Evolutionary conservation across 2,329 filamentous ascomycete genomes (phyloP), one percentile per base, ranked within the genome.

Genomic region (Pezicula radicicola): DNA sequence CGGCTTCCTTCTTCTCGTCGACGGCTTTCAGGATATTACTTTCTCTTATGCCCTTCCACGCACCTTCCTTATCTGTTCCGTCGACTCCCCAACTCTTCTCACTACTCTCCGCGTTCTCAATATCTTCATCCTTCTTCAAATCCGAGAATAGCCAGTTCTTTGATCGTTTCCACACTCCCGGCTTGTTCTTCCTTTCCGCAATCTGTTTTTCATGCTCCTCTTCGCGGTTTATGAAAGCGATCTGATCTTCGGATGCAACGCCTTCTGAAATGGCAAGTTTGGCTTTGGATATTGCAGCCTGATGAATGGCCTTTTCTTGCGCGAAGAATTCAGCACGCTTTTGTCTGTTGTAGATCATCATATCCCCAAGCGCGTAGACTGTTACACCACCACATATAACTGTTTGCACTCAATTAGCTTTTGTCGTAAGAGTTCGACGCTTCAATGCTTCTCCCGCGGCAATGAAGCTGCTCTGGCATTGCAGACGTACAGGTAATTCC

Each of bases 291-390:
- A 80, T 64, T 39, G 77, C 78, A 42, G 68, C 63, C 44, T 66
- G 67, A 40, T 77, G 65, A 60, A 75, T 65, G 45, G 69, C 70
- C 59, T 78, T 71, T 50, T 66, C 63, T 55, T 67, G 60, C 62
- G 84, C 77, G 56, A 84, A 76, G 74, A 78, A 88, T 56, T 86
- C 80, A 36, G 75, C 75, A 51, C 79, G 75, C 72, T 86, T 84
- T 53, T 79, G 75, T 50, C 85, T 79, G 67, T 88, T 88, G 71
- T 87, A 84, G 54, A 85, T 69, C 52, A 87, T 75, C 74, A 88
- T 80, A 62, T 86, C 84, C 54, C 80, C 76, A 57, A 85, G 76
- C 9, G 84, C 83, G 66, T 86, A 85, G 37, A 81, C 75, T 36
- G 83, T 83, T 42, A 87, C 77, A 40, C 79, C 77, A 60, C 76